Percentiles rank a stretch among this genome's conserved stretches.
These are phyloP conservation scores for Fistulifera pelliculosa DNA, from an alignment of 108 stramenopile species.

Conservation along the genomic window DNA sequence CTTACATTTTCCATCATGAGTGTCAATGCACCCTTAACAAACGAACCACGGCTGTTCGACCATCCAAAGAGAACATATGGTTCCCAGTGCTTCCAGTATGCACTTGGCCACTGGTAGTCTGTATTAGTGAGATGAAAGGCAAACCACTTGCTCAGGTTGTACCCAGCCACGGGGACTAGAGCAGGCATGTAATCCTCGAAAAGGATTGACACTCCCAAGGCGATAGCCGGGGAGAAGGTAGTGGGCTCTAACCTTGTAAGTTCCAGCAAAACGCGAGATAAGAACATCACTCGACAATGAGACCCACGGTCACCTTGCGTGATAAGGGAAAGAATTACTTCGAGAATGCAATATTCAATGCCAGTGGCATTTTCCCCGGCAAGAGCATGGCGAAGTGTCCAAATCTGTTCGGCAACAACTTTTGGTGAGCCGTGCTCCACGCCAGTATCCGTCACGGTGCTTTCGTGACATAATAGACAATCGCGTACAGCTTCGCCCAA, in stretches of 20 bases:
- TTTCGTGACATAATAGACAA: slow-evolving; percentile 60
- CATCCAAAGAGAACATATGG: slow-evolving; percentile 29
- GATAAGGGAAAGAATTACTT: slow-evolving; percentile 57
- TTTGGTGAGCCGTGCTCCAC: slow-evolving; percentile 55
- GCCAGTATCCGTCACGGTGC: slow-evolving; percentile 53
- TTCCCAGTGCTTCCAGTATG: slow-evolving; percentile 76
- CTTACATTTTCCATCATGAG: slow-evolving; percentile 27
- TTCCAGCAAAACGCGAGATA: slow-evolving; percentile 73
- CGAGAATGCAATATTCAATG: slow-evolving; percentile 32
- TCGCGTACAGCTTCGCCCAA: slow-evolving; percentile 64
- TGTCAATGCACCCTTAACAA: slow-evolving; percentile 28
- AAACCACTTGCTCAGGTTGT: slow-evolving; percentile 73
- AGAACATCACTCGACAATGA: slow-evolving; percentile 30
- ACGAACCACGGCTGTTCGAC: slow-evolving; percentile 60
- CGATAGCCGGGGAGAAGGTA: slow-evolving; percentile 58
- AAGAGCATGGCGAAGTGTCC: slow-evolving; percentile 46
- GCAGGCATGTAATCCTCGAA: slow-evolving; percentile 73
- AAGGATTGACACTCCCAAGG: slow-evolving; percentile 51
- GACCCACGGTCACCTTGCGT: slow-evolving; percentile 35
- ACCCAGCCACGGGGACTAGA: slow-evolving; percentile 49
- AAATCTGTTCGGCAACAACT: slow-evolving; percentile 64
- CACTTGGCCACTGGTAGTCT: slow-evolving; percentile 76
- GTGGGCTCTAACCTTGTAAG: slow-evolving; percentile 61
- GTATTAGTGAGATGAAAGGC: slow-evolving; percentile 79
- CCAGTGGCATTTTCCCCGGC: not conserved